Percentiles rank a stretch among this genome's conserved stretches.
These are phyloP conservation scores for Colletotrichum nymphaeae DNA, from an alignment of 2,329 filamentous ascomycete species.

Conservation along the genomic window DNA sequence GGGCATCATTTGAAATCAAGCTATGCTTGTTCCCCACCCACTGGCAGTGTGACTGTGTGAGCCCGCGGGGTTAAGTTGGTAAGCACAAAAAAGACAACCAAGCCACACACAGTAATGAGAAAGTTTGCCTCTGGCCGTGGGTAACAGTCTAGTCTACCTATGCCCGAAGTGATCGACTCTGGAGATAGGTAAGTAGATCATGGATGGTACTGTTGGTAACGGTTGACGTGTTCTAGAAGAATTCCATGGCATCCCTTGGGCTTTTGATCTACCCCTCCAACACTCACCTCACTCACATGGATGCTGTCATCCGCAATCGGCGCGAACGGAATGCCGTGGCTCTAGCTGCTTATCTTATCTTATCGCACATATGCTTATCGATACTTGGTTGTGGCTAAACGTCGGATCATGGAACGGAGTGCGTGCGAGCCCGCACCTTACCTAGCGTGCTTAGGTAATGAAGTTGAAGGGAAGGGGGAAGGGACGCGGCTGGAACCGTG, in stretches of 20 bases:
- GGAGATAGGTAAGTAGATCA: no score
- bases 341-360: background rate
- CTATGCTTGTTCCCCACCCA: conserved; percentile 21
- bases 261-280: background rate
- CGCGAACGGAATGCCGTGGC: background rate
- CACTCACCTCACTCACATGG: no score
- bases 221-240: conserved; percentile 17
- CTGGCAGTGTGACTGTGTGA: background rate
- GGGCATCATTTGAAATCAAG: conserved; percentile 27
- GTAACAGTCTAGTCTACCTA: no score
- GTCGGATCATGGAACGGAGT: background rate
- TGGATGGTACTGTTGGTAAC: no score
- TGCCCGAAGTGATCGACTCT: no score
- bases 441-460: no score
- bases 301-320: conserved; percentile 1
- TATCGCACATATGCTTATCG: background rate
- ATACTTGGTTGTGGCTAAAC: background rate
- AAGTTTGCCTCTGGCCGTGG: background rate
- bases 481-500: background rate
- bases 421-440: no score
- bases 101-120: background rate
- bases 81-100: conserved; percentile 12
- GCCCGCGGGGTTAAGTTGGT: conserved; percentile 15
- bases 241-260: background rate
- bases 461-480: background rate